Evolutionary conservation across 225 moss, liverwort and hornwort genomes (phyloP).

Genomic region (Takakia lepidozioides): DNA sequence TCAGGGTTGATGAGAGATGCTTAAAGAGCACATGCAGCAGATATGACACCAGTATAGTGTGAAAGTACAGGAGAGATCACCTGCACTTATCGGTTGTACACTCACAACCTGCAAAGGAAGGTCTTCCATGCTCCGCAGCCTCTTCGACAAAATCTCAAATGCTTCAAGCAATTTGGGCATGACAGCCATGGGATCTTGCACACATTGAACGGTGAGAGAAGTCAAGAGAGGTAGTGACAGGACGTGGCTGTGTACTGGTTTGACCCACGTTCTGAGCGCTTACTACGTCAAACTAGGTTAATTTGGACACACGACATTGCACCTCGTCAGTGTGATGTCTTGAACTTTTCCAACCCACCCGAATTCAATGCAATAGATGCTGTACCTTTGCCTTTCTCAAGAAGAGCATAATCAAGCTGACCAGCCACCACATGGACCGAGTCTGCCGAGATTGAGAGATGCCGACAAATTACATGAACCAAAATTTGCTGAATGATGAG

Average conservation of each 20-base stretch:
- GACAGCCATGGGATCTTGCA: conserved; percentile 54
- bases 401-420: conserved; percentile 81
- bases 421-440: conserved; percentile 61
- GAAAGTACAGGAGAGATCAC: conserved; percentile 22
- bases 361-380: too few relatives aligned
- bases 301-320: too few relatives aligned
- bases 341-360: background rate
- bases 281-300: too few relatives aligned
- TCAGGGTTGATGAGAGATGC: too few relatives aligned
- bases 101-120: conserved; percentile 75
- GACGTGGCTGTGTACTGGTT: too few relatives aligned
- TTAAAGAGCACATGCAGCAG: conserved; percentile 1
- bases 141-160: conserved; percentile 53
- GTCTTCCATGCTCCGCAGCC: conserved; percentile 62
- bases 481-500: conserved; percentile 64
- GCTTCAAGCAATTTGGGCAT: conserved; percentile 62
- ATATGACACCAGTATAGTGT: background rate
- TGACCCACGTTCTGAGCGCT: too few relatives aligned
- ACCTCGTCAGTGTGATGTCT: background rate
- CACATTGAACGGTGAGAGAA: background rate
- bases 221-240: background rate
- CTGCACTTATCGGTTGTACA: conserved; percentile 80
- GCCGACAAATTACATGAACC: conserved; percentile 59
- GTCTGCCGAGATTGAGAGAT: conserved; percentile 37
- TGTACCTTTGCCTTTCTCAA: conserved; percentile 67